These are phyloP conservation scores for Ophiosphaerella narmari DNA, from an alignment of 2,329 filamentous ascomycete genomes.

Conservation along the genomic window DNA sequence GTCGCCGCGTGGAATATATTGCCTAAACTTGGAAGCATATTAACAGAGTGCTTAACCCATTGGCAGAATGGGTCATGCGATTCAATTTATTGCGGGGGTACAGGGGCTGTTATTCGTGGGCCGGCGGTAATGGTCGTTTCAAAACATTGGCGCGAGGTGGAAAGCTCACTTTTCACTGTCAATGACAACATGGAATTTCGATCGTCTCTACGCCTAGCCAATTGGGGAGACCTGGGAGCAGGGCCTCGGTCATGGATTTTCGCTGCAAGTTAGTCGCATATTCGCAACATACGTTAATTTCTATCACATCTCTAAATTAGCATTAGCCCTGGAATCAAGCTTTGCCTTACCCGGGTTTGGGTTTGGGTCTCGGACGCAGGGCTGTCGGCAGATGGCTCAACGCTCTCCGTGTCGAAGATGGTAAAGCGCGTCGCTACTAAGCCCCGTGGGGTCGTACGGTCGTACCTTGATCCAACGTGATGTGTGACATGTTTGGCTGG, in stretches of 20 bases:
- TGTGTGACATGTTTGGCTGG: no score
- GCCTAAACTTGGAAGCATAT: slow-evolving; percentile 15
- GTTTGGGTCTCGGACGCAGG: slow-evolving; percentile 1
- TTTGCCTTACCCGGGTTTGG: slow-evolving; percentile 14
- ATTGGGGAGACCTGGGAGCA: neutral
- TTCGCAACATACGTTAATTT: slow-evolving; percentile 13
- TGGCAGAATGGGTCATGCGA: slow-evolving; percentile 11
- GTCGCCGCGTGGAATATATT: slow-evolving; percentile 28
- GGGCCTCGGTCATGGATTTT: neutral
- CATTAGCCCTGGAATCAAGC: slow-evolving; percentile 12
- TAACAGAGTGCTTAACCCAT: slow-evolving; percentile 18
- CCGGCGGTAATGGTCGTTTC: slow-evolving; percentile 4
- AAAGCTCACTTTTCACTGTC: neutral
- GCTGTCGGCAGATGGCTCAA: neutral
- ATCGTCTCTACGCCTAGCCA: neutral
- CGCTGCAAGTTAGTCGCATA: slow-evolving; percentile 11
- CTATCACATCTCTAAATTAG: slow-evolving; percentile 5
- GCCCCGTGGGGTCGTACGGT: slow-evolving; percentile 3
- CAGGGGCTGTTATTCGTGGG: slow-evolving; percentile 21
- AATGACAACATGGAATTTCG: neutral
- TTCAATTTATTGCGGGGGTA: slow-evolving; percentile 15
- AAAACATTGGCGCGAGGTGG: slow-evolving; percentile 2
- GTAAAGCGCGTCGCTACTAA: slow-evolving; percentile 4
- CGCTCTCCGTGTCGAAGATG: neutral
- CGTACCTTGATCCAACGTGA: slow-evolving; percentile 6